These are phyloP conservation scores for Leishmania lainsoni DNA, from an alignment of 208 protist genomes.

Conservation along the genomic window DNA sequence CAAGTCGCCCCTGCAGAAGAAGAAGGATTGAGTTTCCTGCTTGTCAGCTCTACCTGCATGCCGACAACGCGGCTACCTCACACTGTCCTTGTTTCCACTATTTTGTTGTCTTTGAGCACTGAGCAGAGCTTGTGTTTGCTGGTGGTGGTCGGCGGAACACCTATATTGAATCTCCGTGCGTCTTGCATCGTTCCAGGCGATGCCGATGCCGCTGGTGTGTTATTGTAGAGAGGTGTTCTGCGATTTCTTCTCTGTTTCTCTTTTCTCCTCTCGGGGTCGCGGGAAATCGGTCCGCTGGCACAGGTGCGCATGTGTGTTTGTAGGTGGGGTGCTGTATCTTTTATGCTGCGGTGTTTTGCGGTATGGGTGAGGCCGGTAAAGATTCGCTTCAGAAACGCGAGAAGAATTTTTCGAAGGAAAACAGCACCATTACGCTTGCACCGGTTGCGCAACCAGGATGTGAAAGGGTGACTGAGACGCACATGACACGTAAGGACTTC, in stretches of 20 bases:
- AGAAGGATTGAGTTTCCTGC: conserved; percentile 32
- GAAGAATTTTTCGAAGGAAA: background rate
- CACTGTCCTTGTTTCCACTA: background rate
- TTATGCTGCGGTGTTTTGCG: background rate
- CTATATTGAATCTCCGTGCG: background rate
- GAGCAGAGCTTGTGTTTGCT: background rate
- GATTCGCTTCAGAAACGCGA: background rate
- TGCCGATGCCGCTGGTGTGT: background rate
- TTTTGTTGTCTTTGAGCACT: background rate
- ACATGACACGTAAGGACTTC: background rate
- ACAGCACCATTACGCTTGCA: background rate
- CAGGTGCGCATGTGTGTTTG: background rate
- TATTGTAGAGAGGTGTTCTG: background rate
- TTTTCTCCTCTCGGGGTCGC: too few relatives aligned
- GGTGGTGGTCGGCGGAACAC: background rate
- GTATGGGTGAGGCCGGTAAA: background rate
- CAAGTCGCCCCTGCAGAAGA: conserved; percentile 49
- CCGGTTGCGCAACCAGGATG: background rate
- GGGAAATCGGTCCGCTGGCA: background rate
- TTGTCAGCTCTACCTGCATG: background rate
- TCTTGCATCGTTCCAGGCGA: background rate
- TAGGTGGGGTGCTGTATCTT: background rate
- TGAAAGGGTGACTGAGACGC: background rate
- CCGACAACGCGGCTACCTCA: background rate
- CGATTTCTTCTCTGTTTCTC: background rate